Base-by-base conservation (phyloP, 176 grass and related monocot species). In the Dendrocalamus sinicus region DNA sequence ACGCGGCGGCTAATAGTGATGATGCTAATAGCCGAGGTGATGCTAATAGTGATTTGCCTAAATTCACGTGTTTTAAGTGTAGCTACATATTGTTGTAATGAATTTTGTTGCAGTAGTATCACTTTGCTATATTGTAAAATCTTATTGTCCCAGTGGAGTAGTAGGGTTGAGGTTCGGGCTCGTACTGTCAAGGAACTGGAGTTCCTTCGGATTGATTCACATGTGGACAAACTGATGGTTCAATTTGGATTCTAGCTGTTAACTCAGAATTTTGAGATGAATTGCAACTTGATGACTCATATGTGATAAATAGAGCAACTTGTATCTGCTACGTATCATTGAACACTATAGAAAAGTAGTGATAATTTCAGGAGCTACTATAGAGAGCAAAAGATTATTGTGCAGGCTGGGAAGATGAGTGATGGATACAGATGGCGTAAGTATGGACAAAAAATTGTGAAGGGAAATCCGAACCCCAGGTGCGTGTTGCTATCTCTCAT, bases 361-460 rank as follows among this genome's bases (percentile, higher is more conserved):
- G 28, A 30, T 30, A 30, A 30, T 30, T 30, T 30, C 28, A 30
- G 28, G 28, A 30, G 28, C 28, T 30, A 30, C 28, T 30, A 30
- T 41, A 94, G 89, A 85, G 97, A 96, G 73, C 90, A 92, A 79
- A 97, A 94, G 79, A 91, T 97, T 82, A 84, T 96, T 77, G 90
- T 99, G 77, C 96, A 94, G 82, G 90, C 86, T 71, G 89, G 92
- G 44, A 88, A 94, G 80, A 88, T 84, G 65, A 96, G 82, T 51
- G 97, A 99, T 85, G 97, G 97, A 53, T 99, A 99, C 70, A 96
- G 94, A 88, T 99, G 97, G 97, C 92, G 97, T 30, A 99, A 99
- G 72, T 99, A 99, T 73, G 97, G 97, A 65, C 97, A 99, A 67
- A 99, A 99, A 83, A 91, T 96, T 83, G 97, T 99, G 55, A 99